Evolutionary conservation across 192 early-diverging fungal genomes (phyloP), one percentile per base, ranked within the genome.

Genomic region (Coemansia sp.): DNA sequence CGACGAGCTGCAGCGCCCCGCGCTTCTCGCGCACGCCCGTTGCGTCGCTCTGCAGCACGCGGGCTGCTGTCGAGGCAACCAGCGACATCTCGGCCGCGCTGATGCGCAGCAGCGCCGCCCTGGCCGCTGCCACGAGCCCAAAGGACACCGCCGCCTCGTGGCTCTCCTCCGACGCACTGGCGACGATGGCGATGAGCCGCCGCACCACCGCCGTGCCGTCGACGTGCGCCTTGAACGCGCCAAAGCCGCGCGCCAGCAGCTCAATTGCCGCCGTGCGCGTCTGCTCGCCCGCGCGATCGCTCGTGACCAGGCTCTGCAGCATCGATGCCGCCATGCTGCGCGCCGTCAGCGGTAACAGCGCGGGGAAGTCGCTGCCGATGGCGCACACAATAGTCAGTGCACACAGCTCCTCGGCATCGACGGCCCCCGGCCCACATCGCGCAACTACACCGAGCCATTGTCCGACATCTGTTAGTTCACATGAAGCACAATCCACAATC

Each of bases 341-440:
- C 22, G 67, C 63, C 17, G 66, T 69, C 58, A 70, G 58, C 33
- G 67, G 62, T 29, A 77, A 51, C 39, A 65, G 50, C 44, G 67
- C 49, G 15, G 67, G 59, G 24, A 62, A 77, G 46, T 77, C 73
- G 17, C 53, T 54, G 27, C 61, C 66, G 45, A 77, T 70, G 9
- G 58, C 43, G 22, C 73, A 77, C 50, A 77, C 73, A 27, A 77
- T 70, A 32, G 59, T 65, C 43, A 77, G 54, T 26, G 67, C 73
- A 22, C 52, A 53, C 17, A 69, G 35, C 9, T 58, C 72, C 52
- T 66, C 71, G 43, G 51, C 28, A 43, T 74, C 64, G 19, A 58
- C 51, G 9, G 30, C 55, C 22, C 60, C 60, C 3, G 71, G 55
- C 20, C 55, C 54, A 15, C 64, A 41, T 18, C 64, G 52, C 15